Conservation (phyloP, 2,329 filamentous ascomycete species). For the Lachnellula subtilissima region DNA sequence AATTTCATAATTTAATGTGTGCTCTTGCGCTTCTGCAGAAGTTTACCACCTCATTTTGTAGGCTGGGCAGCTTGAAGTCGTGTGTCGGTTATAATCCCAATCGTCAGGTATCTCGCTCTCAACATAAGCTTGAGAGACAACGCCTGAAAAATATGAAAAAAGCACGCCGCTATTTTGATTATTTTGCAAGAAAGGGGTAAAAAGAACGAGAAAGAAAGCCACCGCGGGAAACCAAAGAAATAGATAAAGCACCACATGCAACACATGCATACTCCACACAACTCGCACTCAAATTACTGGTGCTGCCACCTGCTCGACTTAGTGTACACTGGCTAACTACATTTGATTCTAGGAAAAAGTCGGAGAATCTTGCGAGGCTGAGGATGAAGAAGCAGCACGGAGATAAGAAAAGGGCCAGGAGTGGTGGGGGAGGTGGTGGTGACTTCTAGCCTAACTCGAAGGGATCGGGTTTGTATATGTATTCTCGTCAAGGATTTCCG, state of each 20-base stretch:
- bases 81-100: not conserved
- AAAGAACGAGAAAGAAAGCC: not conserved
- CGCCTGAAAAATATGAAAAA: not conserved
- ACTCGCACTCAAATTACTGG: not conserved
- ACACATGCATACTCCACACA: not conserved
- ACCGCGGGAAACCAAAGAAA: not conserved
- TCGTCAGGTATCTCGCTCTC: no score
- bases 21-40: not conserved
- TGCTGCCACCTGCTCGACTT: not conserved
- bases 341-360: slow-evolving; percentile 21
- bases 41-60: not conserved
- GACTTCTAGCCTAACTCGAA: not conserved
- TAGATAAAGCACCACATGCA: not conserved
- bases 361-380: slow-evolving; percentile 27
- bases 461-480: not conserved
- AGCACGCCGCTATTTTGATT: no score
- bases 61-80: not conserved
- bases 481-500: not conserved
- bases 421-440: not conserved
- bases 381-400: slow-evolving; percentile 31
- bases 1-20: not conserved
- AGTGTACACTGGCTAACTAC: not conserved
- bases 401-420: slow-evolving; percentile 25
- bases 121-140: not conserved
- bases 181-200: not conserved